These are phyloP conservation scores for Inonotus hispidus DNA, from an alignment of 1,284 basidiomycete genomes.

Conservation along the genomic window DNA sequence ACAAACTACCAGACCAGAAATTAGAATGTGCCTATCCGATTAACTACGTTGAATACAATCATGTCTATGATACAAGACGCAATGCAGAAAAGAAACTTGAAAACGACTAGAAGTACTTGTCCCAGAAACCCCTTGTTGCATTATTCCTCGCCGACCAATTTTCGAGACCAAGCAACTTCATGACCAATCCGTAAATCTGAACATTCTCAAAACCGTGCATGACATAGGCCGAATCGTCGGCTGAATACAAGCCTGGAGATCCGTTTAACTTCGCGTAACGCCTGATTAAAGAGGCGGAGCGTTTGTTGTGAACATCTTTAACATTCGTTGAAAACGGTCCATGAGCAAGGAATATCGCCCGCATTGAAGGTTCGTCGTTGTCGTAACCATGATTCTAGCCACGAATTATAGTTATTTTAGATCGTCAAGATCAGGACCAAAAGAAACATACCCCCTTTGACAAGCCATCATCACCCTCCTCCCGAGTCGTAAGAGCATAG, in stretches of 20 bases:
- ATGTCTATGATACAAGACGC: background rate
- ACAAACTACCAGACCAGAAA: background rate
- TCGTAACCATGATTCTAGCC: slow-evolving; percentile 79
- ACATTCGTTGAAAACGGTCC: slow-evolving; percentile 74
- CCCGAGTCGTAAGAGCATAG: slow-evolving; percentile 61
- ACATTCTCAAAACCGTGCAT: slow-evolving; percentile 81
- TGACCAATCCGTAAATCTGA: slow-evolving; percentile 79
- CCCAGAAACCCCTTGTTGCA: slow-evolving; percentile 77
- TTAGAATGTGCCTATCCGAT: background rate
- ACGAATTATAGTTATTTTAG: background rate
- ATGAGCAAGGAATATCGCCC: slow-evolving; percentile 85
- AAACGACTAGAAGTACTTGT: slow-evolving; percentile 53
- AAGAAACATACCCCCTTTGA: slow-evolving; percentile 62
- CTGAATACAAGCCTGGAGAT: slow-evolving; percentile 59
- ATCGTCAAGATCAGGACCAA: background rate
- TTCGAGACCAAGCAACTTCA: slow-evolving; percentile 67
- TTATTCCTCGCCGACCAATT: slow-evolving; percentile 59
- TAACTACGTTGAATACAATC: background rate
- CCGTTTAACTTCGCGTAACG: slow-evolving; percentile 8
- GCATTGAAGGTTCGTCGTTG: slow-evolving; percentile 72
- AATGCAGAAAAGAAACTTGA: background rate
- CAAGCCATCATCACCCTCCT: slow-evolving; percentile 59
- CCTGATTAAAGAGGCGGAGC: slow-evolving; percentile 21
- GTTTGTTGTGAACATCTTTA: slow-evolving; percentile 47
- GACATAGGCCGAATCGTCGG: slow-evolving; percentile 57